Evolutionary conservation across 805 yeast species (phyloP).

Genomic region (Saccharomycopsis guyanensis): DNA sequence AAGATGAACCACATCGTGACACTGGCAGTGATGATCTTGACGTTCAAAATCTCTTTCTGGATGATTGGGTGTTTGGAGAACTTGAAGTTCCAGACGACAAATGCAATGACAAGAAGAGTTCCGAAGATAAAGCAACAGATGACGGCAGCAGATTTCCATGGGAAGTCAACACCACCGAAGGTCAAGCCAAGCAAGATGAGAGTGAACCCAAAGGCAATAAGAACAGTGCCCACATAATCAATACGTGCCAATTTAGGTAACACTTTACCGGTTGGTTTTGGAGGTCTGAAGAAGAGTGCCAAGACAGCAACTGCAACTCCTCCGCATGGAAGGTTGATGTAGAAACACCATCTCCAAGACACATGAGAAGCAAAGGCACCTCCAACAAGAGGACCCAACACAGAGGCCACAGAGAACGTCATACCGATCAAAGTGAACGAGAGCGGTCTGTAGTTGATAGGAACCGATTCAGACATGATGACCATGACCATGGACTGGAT

Average conservation of each 20-base stretch:
- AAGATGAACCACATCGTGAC: neutral
- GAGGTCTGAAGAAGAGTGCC: neutral
- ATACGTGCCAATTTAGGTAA: neutral
- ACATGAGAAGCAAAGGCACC: conserved; percentile 54
- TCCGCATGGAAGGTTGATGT: conserved; percentile 60
- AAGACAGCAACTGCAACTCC: conserved; percentile 39
- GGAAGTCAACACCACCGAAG: conserved; percentile 43
- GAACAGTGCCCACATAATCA: neutral
- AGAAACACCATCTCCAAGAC: conserved; percentile 76
- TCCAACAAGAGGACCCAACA: conserved; percentile 58
- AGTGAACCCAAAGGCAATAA: conserved; percentile 3
- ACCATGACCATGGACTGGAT: conserved; percentile 50
- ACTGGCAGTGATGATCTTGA: neutral
- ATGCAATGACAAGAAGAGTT: conserved; percentile 29
- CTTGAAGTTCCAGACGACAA: conserved; percentile 36
- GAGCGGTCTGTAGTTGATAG: neutral
- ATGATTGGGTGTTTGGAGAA: conserved; percentile 40
- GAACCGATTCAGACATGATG: conserved; percentile 40
- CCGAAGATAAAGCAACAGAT: conserved; percentile 43
- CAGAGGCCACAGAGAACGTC: conserved; percentile 31
- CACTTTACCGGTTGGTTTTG: neutral
- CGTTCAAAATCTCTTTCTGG: conserved; percentile 16
- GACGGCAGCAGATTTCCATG: conserved; percentile 46
- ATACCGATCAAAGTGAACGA: neutral
- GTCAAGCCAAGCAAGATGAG: conserved; percentile 37